A percentile compares a stretch with the other conserved stretches of the same genome.
Evolutionary conservation across 352 stramenopile genomes (phyloP).

Genomic region (Phytophthora macrochlamydospora): DNA sequence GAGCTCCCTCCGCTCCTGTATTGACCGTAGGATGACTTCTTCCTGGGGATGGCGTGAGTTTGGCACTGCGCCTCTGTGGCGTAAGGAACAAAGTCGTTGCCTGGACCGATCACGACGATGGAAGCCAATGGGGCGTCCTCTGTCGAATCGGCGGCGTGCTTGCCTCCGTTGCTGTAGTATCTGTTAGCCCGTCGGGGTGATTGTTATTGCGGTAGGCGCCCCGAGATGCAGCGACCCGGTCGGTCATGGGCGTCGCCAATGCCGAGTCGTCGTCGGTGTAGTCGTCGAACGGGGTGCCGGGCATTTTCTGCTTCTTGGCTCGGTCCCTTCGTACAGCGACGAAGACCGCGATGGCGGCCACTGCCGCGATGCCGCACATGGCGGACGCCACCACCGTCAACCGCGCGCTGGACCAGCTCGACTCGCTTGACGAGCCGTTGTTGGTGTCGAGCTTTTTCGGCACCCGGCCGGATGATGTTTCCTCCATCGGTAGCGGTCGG

Average conservation of each 20-base stretch:
- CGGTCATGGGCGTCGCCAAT: constrained; percentile 18
- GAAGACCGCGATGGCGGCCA: constrained; percentile 47
- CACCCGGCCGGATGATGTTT: constrained; percentile 23
- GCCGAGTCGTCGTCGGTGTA: constrained; percentile 21
- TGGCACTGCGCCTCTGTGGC: constrained; percentile 12
- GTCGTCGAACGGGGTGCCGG: constrained; percentile 35
- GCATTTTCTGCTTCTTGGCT: constrained; percentile 23
- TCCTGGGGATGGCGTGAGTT: constrained; percentile 1
- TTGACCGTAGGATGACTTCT: background rate
- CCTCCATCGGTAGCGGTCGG: constrained; percentile 3
- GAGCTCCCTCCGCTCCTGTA: no score
- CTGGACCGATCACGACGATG: constrained; percentile 29
- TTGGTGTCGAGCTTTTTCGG: constrained; percentile 30
- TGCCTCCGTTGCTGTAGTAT: background rate
- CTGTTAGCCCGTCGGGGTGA: background rate
- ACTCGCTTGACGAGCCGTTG: constrained; percentile 17
- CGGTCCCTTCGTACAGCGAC: constrained; percentile 36
- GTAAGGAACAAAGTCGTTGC: constrained; percentile 22
- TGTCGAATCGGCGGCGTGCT: constrained; percentile 1
- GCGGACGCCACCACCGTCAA: constrained; percentile 25
- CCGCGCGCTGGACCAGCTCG: constrained; percentile 24
- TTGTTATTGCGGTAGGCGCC: constrained; percentile 2
- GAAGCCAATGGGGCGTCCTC: constrained; percentile 18
- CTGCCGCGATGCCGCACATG: constrained; percentile 30
- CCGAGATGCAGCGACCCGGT: constrained; percentile 5